phyloP scores from a whole-genome alignment of 2,329 filamentous ascomycete genomes.

The Claviceps sp. region DNA sequence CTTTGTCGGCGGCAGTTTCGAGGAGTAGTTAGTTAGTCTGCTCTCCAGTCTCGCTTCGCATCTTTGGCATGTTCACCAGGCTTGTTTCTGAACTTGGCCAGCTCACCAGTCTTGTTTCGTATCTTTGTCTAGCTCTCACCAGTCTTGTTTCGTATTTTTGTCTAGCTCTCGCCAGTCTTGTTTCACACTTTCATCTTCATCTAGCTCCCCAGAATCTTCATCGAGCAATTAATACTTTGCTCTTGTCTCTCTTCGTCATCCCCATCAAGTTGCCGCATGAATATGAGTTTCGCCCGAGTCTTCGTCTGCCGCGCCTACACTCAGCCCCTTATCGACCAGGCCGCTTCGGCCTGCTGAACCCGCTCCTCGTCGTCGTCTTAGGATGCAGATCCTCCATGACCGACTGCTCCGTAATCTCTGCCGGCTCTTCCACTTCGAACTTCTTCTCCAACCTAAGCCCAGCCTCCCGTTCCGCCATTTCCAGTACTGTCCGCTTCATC shows the following conservation, averaged over 20 bases:
- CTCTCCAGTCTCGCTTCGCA: background rate
- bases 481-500: constrained; percentile 53
- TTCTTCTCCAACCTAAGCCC: constrained; percentile 56
- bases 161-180: background rate
- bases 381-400: constrained; percentile 57
- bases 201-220: no score
- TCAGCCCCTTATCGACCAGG: constrained; percentile 46
- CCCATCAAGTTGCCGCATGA: background rate
- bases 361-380: constrained; percentile 49
- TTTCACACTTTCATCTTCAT: background rate
- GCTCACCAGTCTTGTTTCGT: background rate
- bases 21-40: constrained; percentile 36
- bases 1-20: constrained; percentile 48
- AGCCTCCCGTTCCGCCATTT: constrained; percentile 51
- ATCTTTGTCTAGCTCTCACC: background rate
- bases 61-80: background rate
- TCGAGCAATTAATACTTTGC: no score
- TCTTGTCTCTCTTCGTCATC: background rate
- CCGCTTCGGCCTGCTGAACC: constrained; percentile 66
- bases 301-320: background rate
- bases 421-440: constrained; percentile 53
- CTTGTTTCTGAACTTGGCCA: background rate
- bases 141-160: background rate
- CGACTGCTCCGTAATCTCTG: constrained; percentile 54
- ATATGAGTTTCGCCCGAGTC: background rate